These are phyloP conservation scores for Euphrasia arctica DNA, from an alignment of 305 asterid species.

Conservation along the genomic window DNA sequence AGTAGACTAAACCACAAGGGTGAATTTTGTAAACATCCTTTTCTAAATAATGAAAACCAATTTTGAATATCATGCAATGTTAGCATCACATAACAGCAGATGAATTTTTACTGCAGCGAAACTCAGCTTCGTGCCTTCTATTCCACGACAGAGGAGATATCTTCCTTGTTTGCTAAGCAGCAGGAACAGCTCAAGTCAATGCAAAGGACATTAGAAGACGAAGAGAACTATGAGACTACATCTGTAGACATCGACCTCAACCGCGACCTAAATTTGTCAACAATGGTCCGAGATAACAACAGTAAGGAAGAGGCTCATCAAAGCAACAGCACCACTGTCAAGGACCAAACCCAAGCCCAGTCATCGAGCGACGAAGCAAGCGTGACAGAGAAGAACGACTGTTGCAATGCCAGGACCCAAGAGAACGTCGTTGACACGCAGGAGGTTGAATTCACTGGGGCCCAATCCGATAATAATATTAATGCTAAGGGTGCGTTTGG, in stretches of 20 bases:
- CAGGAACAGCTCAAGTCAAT: slow-evolving; percentile 95
- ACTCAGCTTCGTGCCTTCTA: slow-evolving; percentile 97
- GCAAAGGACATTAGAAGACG: slow-evolving; percentile 95
- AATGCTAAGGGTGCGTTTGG: slow-evolving; percentile 61
- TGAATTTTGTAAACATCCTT: neutral
- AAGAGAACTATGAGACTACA: slow-evolving; percentile 69
- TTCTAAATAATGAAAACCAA: neutral
- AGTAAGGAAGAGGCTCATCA: slow-evolving; percentile 34
- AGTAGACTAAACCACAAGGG: neutral
- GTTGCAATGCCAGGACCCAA: slow-evolving; percentile 59
- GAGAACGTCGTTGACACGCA: slow-evolving; percentile 68
- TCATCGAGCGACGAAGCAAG: slow-evolving; percentile 78
- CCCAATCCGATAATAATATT: slow-evolving; percentile 27
- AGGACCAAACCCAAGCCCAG: slow-evolving; percentile 38
- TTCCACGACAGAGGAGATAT: slow-evolving; percentile 95
- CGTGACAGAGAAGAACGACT: slow-evolving; percentile 77
- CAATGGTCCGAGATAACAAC: slow-evolving; percentile 29
- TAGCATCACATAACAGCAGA: neutral
- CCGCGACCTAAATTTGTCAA: slow-evolving; percentile 27
- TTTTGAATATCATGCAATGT: neutral
- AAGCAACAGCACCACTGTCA: slow-evolving; percentile 32
- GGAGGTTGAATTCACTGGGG: slow-evolving; percentile 64
- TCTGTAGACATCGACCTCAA: slow-evolving; percentile 62
- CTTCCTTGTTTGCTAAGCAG: slow-evolving; percentile 73
- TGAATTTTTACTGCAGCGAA: slow-evolving; percentile 56